A percentile compares a stretch with the other conserved stretches of the same genome.
These are phyloP conservation scores for Penicillium italicum DNA, from an alignment of 2,329 filamentous ascomycete species.

Conservation along the genomic window DNA sequence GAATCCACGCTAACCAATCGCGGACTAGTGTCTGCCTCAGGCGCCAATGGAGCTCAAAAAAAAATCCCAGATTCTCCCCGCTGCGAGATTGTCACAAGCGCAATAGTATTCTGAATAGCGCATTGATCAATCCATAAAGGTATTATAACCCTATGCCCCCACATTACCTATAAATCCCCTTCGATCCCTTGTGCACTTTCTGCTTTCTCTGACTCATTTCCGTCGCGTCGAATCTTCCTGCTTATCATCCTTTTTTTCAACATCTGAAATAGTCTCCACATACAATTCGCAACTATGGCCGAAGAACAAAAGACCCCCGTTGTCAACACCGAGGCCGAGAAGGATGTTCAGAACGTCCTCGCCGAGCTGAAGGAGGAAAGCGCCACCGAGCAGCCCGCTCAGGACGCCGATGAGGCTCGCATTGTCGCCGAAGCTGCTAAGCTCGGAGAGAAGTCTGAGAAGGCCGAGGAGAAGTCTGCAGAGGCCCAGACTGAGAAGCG, in stretches of 20 bases:
- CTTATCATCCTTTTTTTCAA: constrained; percentile 6
- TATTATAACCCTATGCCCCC: neutral
- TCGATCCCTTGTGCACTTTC: neutral
- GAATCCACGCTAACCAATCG: neutral
- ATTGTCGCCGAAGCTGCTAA: constrained; percentile 39
- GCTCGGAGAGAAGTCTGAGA: constrained; percentile 38
- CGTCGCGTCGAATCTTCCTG: neutral
- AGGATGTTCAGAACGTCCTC: constrained; percentile 46
- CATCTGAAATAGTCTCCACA: constrained; percentile 4
- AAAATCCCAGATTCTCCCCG: constrained; percentile 19
- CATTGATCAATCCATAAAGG: constrained; percentile 2
- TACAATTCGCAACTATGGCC: constrained; percentile 29
- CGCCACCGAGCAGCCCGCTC: constrained; percentile 19
- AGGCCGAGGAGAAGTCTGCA: constrained; percentile 30
- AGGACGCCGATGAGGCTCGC: constrained; percentile 35
- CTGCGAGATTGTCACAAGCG: constrained; percentile 10
- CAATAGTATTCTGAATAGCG: constrained; percentile 3
- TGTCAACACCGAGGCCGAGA: constrained; percentile 41
- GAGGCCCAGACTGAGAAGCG: constrained; percentile 19
- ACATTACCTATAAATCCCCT: neutral
- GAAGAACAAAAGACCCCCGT: constrained; percentile 38
- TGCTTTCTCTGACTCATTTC: neutral
- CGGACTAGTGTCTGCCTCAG: constrained; percentile 17
- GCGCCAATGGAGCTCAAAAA: constrained; percentile 21
- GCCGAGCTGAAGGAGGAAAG: constrained; percentile 41